Base-by-base conservation (phyloP, 495 filamentous ascomycete species). In the Staphylotrichum longicolle region DNA sequence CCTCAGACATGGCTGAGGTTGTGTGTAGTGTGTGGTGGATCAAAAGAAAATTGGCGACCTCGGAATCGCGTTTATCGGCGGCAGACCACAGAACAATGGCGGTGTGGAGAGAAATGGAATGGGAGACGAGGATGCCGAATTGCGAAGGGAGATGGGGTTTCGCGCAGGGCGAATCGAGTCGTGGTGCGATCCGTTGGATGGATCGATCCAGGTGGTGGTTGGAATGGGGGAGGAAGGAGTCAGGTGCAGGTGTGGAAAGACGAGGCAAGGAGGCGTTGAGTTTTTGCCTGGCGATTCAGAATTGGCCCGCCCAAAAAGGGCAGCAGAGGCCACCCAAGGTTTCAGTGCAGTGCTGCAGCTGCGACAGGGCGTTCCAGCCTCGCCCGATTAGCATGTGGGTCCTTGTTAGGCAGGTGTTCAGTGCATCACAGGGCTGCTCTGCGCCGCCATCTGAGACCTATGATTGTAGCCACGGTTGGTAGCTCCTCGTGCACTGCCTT, bases 1-100 rank as follows among this genome's bases (percentile, higher is more conserved):
- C 86, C 84, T 97, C 94, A 82, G 94, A 95, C 93, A 98, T 96
- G 72, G 74, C 79, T 69, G 68, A 76, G 73, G 72, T 27, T 66
- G 69, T 63, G 52, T 55, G 52, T 54, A 27, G 52, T 54, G 52
- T 41, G 39, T 49, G 60, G 57, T 49, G 57, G 57, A 37, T 66
- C n/a, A 53, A 34, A 55, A 56, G 46, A 57, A 61, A 63, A 62
- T 62, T 68, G 70, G 73, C 65, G 66, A 72, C 65, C 66, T 72
- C 20, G 74, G 69, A 73, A 70, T 69, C 77, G 78, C 77, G 78
- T 33, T n/a, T 55, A 53, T 75, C 72, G 68, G 69, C 63, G 68
- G 66, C 66, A 69, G 62, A 58, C 63, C 62, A 59, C 51, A 54
- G 60, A 52, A 68, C 49, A 65, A 53, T 57, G 66, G 57, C 56